Percentiles rank a stretch among this genome's conserved stretches.
phyloP scores from a whole-genome alignment of 2,329 filamentous ascomycete genomes.

The Tolypocladium tundrense region DNA sequence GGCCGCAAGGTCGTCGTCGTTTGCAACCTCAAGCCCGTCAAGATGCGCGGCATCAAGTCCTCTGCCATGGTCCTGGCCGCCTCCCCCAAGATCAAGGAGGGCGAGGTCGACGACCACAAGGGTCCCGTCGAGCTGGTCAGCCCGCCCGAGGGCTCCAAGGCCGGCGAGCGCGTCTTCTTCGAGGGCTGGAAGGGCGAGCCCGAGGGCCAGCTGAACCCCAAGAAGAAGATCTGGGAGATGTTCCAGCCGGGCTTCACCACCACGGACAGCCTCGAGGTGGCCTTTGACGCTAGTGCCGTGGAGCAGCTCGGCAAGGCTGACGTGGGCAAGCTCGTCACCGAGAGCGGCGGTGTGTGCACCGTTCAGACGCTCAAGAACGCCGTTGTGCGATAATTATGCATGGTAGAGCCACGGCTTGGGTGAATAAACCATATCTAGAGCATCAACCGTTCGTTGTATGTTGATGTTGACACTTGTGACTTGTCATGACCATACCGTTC shows the following conservation, averaged over 20 bases:
- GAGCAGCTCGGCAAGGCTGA: slow-evolving; percentile 66
- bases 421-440: not conserved
- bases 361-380: slow-evolving; percentile 74
- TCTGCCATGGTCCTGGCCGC: slow-evolving; percentile 90
- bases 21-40: slow-evolving; percentile 97
- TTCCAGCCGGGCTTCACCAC: slow-evolving; percentile 96
- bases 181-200: slow-evolving; percentile 92
- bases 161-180: slow-evolving; percentile 84
- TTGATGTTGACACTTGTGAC: not conserved
- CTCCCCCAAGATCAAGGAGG: slow-evolving; percentile 72
- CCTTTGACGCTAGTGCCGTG: slow-evolving; percentile 71
- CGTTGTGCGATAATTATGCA: slow-evolving; percentile 54
- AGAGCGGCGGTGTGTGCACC: slow-evolving; percentile 68
- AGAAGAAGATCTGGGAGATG: slow-evolving; percentile 99
- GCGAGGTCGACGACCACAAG: slow-evolving; percentile 75
- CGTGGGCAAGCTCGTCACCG: slow-evolving; percentile 60
- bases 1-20: slow-evolving; percentile 89
- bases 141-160: slow-evolving; percentile 67
- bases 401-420: not conserved
- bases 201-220: slow-evolving; percentile 89
- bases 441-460: not conserved
- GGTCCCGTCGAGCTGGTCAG: slow-evolving; percentile 86
- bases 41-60: slow-evolving; percentile 81
- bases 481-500: not conserved
- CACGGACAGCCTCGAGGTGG: slow-evolving; percentile 69